Evolutionary conservation across 352 stramenopile genomes (phyloP).

Genomic region (Globisporangium irregulare): DNA sequence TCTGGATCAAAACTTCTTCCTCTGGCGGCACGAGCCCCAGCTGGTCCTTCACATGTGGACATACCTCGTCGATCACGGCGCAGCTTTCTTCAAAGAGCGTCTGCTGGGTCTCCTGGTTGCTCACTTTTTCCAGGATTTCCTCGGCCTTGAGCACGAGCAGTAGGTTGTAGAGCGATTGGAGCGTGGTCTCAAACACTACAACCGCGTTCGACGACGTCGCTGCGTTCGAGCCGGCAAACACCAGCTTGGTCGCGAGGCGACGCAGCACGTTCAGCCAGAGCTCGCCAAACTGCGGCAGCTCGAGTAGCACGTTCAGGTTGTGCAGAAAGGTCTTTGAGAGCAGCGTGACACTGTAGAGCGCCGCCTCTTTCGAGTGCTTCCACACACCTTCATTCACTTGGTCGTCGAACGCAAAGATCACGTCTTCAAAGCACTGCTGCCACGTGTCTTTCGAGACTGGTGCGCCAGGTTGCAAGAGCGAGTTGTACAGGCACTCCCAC

Average conservation of each 20-base stretch:
- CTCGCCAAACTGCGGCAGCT: conserved; percentile 58
- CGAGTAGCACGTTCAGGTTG: conserved; percentile 71
- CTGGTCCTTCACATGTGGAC: conserved; percentile 76
- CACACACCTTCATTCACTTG: conserved; percentile 62
- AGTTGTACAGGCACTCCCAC: conserved; percentile 85
- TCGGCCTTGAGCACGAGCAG: conserved; percentile 81
- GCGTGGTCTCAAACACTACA: conserved; percentile 81
- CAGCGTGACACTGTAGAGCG: conserved; percentile 79
- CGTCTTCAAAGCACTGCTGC: conserved; percentile 82
- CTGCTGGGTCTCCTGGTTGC: conserved; percentile 32
- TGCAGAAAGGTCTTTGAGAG: conserved; percentile 87
- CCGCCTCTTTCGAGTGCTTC: conserved; percentile 55
- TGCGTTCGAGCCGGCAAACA: conserved; percentile 24
- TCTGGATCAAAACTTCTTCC: conserved; percentile 7
- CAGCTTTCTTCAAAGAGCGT: conserved; percentile 73
- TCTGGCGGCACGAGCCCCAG: conserved; percentile 47
- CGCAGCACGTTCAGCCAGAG: conserved; percentile 79
- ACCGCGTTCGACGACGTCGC: conserved; percentile 35
- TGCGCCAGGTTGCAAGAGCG: conserved; percentile 66
- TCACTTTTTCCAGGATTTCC: conserved; percentile 58
- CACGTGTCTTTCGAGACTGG: conserved; percentile 71
- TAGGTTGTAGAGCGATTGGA: conserved; percentile 86
- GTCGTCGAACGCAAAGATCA: conserved; percentile 87
- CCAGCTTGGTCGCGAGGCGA: conserved; percentile 70
- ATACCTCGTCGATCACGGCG: conserved; percentile 67